Base-by-base conservation (phyloP, 148 eudicot genomes). In the Rhododendron henanense region DNA sequence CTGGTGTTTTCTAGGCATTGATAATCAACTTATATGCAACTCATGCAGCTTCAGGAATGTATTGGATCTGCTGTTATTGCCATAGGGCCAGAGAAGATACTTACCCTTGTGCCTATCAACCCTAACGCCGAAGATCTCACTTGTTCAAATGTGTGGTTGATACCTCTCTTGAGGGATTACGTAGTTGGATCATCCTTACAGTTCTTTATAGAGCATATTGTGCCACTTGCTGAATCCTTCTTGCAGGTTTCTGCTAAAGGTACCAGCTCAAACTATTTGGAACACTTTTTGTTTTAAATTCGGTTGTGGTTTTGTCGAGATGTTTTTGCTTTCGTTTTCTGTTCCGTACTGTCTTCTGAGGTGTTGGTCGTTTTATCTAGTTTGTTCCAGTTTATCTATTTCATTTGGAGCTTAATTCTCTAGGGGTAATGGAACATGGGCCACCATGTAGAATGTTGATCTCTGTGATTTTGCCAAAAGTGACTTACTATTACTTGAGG, bases 31-130 rank as follows among this genome's bases (percentile, higher is more conserved):
- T 78, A 39, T 82, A 65, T 81, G 5, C 74, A 85, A 89, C 35
- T 25, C 45, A 2, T 92, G 87, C 95, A 96, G 97, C 87, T 95
- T 87, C 92, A 93, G 90, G 92, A 89, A 83, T 96, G 98, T 89
- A 85, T 96, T 83, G 96, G 99, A 48, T 92, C 95, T 92, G 97
- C 94, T 89, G 90, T 96, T 86, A 89, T 86, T 91, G 95, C 96
- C 10, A 83, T 93, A 90, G 99, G 99, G 87, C 92, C 95, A 55
- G 97, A 95, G 90, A 93, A 92, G 85, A 82, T 95, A 39, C 94
- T 96, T 75, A 80, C 74, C 41, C 86, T 95, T 84, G 73, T 96
- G 63, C 98, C 98, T 33, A 89, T 96, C 81, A 90, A 93, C 37
- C 85, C 94, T 85, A 85, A 82, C 73, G 79, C 48, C 80, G 89